A percentile compares a stretch with the other conserved stretches of the same genome.
phyloP scores from a whole-genome alignment of 1,284 basidiomycete species.

The Cryptococcus depauperatus region DNA sequence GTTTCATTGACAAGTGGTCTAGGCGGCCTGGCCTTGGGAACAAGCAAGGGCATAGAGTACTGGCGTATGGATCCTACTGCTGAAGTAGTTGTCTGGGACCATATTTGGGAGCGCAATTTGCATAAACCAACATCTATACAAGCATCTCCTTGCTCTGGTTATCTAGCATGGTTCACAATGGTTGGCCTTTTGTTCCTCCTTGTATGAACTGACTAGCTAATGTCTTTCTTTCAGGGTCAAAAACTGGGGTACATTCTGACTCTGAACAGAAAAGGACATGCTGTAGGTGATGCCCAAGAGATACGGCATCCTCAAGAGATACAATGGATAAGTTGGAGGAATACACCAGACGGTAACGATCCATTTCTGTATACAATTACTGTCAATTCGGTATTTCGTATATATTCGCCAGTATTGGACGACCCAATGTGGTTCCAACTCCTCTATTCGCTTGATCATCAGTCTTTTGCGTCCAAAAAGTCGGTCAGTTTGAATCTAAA shows the following conservation, averaged over 20 bases:
- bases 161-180: conserved; percentile 29
- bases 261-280: conserved; percentile 19
- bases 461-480: conserved; percentile 49
- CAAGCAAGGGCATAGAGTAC: conserved; percentile 28
- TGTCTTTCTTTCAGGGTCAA: conserved; percentile 7
- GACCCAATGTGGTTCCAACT: conserved; percentile 75
- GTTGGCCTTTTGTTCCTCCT: conserved; percentile 6
- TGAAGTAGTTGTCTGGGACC: conserved; percentile 39
- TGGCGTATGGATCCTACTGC: conserved; percentile 29
- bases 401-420: conserved; percentile 82
- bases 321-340: conserved; percentile 38
- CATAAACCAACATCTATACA: conserved; percentile 13
- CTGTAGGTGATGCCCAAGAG: conserved; percentile 27
- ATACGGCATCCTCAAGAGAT: conserved; percentile 37
- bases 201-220: neutral
- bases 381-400: conserved; percentile 50
- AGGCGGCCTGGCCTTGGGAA: conserved; percentile 31
- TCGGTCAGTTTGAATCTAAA: conserved; percentile 48
- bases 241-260: conserved; percentile 21
- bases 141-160: conserved; percentile 18
- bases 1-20: neutral
- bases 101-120: conserved; percentile 25
- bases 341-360: conserved; percentile 25
- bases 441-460: conserved; percentile 54
- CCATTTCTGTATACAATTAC: conserved; percentile 39